Base-by-base conservation (phyloP, 2,329 filamentous ascomycete genomes). In the Fusarium udum region DNA sequence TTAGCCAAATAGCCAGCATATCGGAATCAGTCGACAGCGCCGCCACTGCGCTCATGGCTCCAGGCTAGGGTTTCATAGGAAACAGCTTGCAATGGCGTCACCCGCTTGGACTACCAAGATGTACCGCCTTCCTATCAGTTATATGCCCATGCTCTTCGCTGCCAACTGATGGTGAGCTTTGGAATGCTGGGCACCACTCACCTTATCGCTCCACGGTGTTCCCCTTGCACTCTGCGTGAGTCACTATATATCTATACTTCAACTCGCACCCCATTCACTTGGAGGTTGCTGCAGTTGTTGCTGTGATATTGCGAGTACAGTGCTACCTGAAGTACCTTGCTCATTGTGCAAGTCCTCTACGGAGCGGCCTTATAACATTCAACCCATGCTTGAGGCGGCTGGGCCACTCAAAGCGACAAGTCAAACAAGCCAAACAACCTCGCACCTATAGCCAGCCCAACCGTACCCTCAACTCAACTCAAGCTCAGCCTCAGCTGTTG, bases 51-150 rank as follows among this genome's bases (percentile, higher is more conserved):
- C 48, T 60, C 59, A 61, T 64, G 61, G 52, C 64, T 31, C 9
- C 55, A 61, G 46, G 56, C 52, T 58, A 46, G 64, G 58, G 61
- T 37, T 64, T 56, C 57, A 53, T 48, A 43, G 51, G 42, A 61
- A 67, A 40, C 39, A 64, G 57, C 61, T 73, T 58, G 67, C 51
- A 57, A 79, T 79, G 78, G 74, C 77, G 78, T 79, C 78, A 79
- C 66, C 45, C 36, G 51, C 55, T 63, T 39, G 57, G 58, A 56
- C 48, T 69, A 52, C 36, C 67, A 71, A 66, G 58, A 74, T 77
- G 73, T 32, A 51, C 57, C 65, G 70, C 52, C 53, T 71, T 71
- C 73, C 67, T 61, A 70, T 74, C 62, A 65, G 71, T 76, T 78
- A 78, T 70, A 78, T 70, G 49, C 65, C 59, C 55, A 56, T 40